Base-by-base conservation (phyloP, 768 basidiomycete genomes). In the Russula sp. region DNA sequence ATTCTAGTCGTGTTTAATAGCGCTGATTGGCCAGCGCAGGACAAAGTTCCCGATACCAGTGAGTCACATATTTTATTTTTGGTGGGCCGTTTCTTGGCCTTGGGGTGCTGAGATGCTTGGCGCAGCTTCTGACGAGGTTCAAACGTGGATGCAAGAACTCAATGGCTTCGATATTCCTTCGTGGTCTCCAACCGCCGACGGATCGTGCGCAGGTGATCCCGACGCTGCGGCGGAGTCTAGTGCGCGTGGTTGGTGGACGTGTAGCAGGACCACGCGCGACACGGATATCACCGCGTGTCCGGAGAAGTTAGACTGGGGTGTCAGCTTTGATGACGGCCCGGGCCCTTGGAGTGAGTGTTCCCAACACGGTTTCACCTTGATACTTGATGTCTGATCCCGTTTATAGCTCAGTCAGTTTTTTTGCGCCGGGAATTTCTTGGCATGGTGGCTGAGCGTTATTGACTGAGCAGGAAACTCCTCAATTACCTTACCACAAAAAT, bases 171-270 rank as follows among this genome's bases (percentile, higher is more conserved):
- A 85, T 65, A 89, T 94, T 63, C 93, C 93, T 1, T 69, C 84
- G 64, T 69, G 89, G 26, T n/a, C 72, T 9, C 83, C 83, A 5
- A 93, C 89, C 0, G 71, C 69, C 3, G 84, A 90, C 64, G 89
- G 89, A n/a, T 81, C 85, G 1, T 94, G 92, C 73, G 76, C 69
- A 14, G 79, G 79, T 55, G 83, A 90, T 69, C 79, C 86, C 26
- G 72, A 70, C 8, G 82, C 84, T 5, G 84, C 82, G 5, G 76
- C 82, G 0, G 74, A 87, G 50, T 83, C 86, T 38, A 76, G 81
- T n/a, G 74, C 74, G 51, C 84, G 84, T 68, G 92, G 92, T 50
- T 95, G 92, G 92, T 95, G 92, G 92, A 90, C 93, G 32, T 95
- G 92, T 70, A 89, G 91, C 70, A 87, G 87, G 13, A 79, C 79